These are phyloP conservation scores for Huntiella savannae DNA, from an alignment of 2,329 filamentous ascomycete species.

Conservation along the genomic window DNA sequence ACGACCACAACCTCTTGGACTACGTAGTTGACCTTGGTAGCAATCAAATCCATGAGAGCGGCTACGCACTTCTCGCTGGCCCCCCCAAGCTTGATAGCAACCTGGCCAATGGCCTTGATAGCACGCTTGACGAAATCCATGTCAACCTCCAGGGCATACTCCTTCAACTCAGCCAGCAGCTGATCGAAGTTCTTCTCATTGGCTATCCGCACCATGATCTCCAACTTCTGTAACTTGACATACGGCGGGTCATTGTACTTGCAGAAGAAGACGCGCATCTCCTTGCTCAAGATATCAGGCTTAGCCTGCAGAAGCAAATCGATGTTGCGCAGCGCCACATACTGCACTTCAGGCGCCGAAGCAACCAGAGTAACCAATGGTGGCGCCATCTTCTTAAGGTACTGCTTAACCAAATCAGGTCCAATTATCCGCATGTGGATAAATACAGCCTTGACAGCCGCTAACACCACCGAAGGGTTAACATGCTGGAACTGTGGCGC, in stretches of 20 bases:
- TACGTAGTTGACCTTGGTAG: slow-evolving; percentile 96
- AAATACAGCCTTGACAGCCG: slow-evolving; percentile 96
- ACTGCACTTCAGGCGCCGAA: slow-evolving; percentile 91
- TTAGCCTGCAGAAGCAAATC: slow-evolving; percentile 90
- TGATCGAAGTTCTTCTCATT: slow-evolving; percentile 96
- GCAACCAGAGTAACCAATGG: slow-evolving; percentile 86
- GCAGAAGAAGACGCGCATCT: slow-evolving; percentile 97
- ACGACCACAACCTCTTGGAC: slow-evolving; percentile 98
- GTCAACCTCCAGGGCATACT: slow-evolving; percentile 94
- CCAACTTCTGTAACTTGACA: slow-evolving; percentile 90
- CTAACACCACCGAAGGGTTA: slow-evolving; percentile 87
- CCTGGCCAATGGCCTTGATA: slow-evolving; percentile 90
- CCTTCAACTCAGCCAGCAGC: slow-evolving; percentile 79
- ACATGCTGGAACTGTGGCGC: slow-evolving; percentile 96
- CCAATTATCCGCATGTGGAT: slow-evolving; percentile 80
- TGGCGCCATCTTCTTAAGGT: slow-evolving; percentile 96
- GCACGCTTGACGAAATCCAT: slow-evolving; percentile 96
- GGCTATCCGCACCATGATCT: slow-evolving; percentile 98
- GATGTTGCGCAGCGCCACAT: slow-evolving; percentile 90
- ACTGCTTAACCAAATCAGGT: slow-evolving; percentile 60
- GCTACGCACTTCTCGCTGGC: slow-evolving; percentile 93
- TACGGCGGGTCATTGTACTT: slow-evolving; percentile 99
- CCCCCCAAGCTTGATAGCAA: slow-evolving; percentile 94
- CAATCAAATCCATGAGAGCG: slow-evolving; percentile 78
- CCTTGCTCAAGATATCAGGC: slow-evolving; percentile 90